phyloP scores from a whole-genome alignment of 2,329 filamentous ascomycete species.

The Onygenales sp. region DNA sequence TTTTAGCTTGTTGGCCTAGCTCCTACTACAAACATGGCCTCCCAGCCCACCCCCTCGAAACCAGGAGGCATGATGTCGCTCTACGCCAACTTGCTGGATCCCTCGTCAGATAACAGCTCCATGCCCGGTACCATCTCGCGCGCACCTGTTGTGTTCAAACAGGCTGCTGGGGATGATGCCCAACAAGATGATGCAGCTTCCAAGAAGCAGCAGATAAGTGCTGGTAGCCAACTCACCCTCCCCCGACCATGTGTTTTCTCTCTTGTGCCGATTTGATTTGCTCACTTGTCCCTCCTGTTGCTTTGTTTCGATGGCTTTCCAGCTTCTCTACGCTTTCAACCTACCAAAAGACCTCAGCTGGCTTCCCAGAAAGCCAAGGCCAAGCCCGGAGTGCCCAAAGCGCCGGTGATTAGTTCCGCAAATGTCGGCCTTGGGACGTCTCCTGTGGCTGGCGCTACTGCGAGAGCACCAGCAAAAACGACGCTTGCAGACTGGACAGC shows the following conservation, averaged over 20 bases:
- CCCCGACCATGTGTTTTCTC: constrained; percentile 18
- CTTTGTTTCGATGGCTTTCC: constrained; percentile 16
- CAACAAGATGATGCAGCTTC: constrained; percentile 40
- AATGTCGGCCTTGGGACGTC: constrained; percentile 18
- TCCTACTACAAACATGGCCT: constrained; percentile 16
- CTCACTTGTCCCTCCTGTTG: constrained; percentile 37
- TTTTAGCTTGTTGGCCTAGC: not conserved
- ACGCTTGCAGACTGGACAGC: constrained; percentile 74
- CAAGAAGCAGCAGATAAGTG: constrained; percentile 56
- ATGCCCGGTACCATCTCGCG: constrained; percentile 60
- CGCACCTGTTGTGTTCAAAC: constrained; percentile 63
- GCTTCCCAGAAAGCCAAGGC: constrained; percentile 50
- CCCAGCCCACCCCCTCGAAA: constrained; percentile 8
- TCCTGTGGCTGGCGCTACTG: constrained; percentile 20
- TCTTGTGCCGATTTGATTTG: constrained; percentile 24
- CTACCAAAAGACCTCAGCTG: constrained; percentile 68
- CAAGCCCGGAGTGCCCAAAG: constrained; percentile 52
- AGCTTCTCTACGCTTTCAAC: constrained; percentile 73
- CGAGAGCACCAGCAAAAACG: constrained; percentile 48
- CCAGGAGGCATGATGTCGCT: constrained; percentile 54
- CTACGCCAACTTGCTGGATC: constrained; percentile 74
- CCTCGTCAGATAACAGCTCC: constrained; percentile 26
- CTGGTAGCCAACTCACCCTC: constrained; percentile 47
- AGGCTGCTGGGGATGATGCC: constrained; percentile 41
- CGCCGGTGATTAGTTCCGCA: constrained; percentile 14